Conservation (phyloP, 805 yeast species). For the Myxozyma monticola region DNA sequence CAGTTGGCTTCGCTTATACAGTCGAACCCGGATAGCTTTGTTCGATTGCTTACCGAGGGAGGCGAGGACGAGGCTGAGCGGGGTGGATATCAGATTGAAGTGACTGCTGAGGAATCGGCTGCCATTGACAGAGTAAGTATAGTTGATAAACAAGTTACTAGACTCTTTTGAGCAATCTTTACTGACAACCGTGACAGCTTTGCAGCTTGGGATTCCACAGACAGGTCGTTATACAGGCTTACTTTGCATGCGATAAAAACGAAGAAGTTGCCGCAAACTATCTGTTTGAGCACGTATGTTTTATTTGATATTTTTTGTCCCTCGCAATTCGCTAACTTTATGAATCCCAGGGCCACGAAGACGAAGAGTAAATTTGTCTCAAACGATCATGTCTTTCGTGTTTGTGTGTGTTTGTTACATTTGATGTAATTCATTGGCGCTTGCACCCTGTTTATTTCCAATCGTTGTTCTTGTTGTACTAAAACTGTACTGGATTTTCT, state of each 20-base stretch:
- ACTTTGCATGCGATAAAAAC: conserved; percentile 96
- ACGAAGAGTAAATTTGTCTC: conserved; percentile 19
- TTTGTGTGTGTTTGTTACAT: too few relatives aligned
- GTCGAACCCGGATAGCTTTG: conserved; percentile 81
- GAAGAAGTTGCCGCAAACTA: conserved; percentile 96
- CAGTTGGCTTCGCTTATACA: conserved; percentile 62
- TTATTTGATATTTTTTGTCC: background rate
- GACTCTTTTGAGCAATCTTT: background rate
- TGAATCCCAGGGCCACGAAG: conserved; percentile 25
- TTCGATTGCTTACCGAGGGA: conserved; percentile 56
- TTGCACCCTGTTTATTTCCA: too few relatives aligned
- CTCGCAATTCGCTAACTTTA: background rate
- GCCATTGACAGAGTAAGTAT: conserved; percentile 67
- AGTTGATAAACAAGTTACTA: background rate
- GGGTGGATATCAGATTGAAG: conserved; percentile 52
- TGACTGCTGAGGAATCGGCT: conserved; percentile 80
- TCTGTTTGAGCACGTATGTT: conserved; percentile 54
- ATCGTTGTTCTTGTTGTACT: too few relatives aligned
- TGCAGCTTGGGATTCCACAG: conserved; percentile 94
- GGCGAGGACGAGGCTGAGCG: conserved; percentile 48
- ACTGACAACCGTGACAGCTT: conserved; percentile 46
- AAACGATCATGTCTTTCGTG: too few relatives aligned
- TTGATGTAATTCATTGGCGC: too few relatives aligned
- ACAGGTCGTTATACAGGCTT: conserved; percentile 83
- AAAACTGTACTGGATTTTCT: too few relatives aligned